Conservation (phyloP, 1,139 yeast genomes). For the Protomyces pachydermus region DNA sequence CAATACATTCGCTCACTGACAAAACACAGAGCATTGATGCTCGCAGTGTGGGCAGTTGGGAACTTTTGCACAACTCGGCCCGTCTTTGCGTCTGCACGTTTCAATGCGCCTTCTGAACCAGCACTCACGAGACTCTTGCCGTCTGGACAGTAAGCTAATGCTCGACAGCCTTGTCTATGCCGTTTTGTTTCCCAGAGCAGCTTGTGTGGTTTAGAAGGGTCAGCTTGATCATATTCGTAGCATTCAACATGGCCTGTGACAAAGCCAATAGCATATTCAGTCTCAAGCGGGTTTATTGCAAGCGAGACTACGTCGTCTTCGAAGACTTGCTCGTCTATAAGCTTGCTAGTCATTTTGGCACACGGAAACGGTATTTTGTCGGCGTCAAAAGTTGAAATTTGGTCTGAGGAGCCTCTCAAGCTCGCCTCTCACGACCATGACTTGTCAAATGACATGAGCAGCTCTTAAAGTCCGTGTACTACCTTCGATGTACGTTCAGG, state of each 20-base stretch:
- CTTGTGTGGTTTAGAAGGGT: conserved; percentile 1
- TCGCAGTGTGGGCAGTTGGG: conserved; percentile 10
- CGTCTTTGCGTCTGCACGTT: conserved; percentile 25
- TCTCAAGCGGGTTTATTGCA: conserved; percentile 7
- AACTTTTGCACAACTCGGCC: conserved; percentile 28
- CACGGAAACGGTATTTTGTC: too few relatives aligned
- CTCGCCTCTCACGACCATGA: too few relatives aligned
- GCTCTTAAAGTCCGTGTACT: too few relatives aligned
- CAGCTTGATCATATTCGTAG: not conserved
- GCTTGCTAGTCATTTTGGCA: not conserved
- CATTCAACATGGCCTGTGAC: conserved; percentile 19
- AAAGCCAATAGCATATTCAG: conserved; percentile 5
- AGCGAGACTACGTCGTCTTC: conserved; percentile 14
- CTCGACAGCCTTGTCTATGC: conserved; percentile 26
- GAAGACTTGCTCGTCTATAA: not conserved
- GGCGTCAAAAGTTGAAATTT: too few relatives aligned
- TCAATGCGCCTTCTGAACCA: conserved; percentile 29
- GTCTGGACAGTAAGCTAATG: conserved; percentile 12
- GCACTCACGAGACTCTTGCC: conserved; percentile 24
- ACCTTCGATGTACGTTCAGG: too few relatives aligned
- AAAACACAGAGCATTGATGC: conserved; percentile 22
- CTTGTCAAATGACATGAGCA: too few relatives aligned
- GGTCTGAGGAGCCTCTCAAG: too few relatives aligned
- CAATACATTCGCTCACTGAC: conserved; percentile 11
- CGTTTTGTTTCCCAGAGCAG: conserved; percentile 26